Base-by-base conservation (phyloP, 192 early-diverging fungal species). In the Geosiphon pyriformis region DNA sequence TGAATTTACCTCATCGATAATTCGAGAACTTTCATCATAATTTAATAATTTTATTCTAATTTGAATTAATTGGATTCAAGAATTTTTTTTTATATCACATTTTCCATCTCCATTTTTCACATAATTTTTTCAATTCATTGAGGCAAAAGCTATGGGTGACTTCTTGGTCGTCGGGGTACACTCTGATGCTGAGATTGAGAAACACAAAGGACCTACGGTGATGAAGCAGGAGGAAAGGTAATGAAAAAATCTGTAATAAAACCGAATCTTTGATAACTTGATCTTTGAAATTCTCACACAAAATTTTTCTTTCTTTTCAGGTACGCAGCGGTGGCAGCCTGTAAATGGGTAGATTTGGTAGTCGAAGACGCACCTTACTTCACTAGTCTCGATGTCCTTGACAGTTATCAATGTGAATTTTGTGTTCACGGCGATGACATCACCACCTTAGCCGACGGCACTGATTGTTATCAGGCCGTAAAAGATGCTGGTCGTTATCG, bases 361-460 rank as follows among this genome's bases (percentile, higher is more conserved):
- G 95, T 95, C 33, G 81, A 78, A 59, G 82, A 98, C 62, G 95
- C 95, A 42, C 95, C 95, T 15, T 98, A 98, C 72, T 79, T 88
- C 61, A 98, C 95, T 51, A 84, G 85, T 15, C 74, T 98, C 55
- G 93, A 94, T 76, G 72, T 82, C 22, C 79, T 98, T 74, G 88
- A 94, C 74, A 72, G 85, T 61, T 91, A 93, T 82, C 68, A 93
- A 70, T 90, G 92, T 65, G 95, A 96, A 77, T 94, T 91, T 78
- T 94, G 93, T 65, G 94, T 96, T 18, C 95, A 98, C 57, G 95
- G 95, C 32, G 95, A 98, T 73, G 95, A 98, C 76, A 94, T 96
- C 62, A 98, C 95, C 33, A 98, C 95, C 8, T 79, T 91, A 66
- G 92, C 93, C 30, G 95, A 98, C 71, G 95, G 95, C 15, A 90